Base-by-base conservation (phyloP, 495 filamentous ascomycete genomes). In the Podospora appendiculata region DNA sequence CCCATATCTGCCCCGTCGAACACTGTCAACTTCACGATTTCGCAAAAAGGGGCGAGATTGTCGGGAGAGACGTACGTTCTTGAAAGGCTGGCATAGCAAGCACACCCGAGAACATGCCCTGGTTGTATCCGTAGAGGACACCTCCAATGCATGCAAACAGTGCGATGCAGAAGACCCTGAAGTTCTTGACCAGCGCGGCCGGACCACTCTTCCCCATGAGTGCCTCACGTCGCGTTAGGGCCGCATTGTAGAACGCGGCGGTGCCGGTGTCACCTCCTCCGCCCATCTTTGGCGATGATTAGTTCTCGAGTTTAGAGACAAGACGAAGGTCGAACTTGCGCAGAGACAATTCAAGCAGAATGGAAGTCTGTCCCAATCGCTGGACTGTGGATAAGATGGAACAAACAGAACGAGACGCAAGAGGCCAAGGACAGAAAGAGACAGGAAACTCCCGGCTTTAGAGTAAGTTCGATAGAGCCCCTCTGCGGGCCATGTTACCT, bases 71-170 rank as follows among this genome's bases (percentile, higher is more conserved):
- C 71, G 47, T 57, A 75, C 73, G 75, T 38, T 67, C 57, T 45
- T 70, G 58, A 63, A 86, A 81, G 10, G 75, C 55, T 8, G 71
- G 71, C 82, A 86, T 86, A 46, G 79, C 76, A n/a, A 86, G 64
- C 11, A 86, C 77, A 51, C 85, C 84, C 35, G 79, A 80, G 72
- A 91, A 89, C 61, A 93, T 87, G 60, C 88, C 88, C 65, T 90
- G 87, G 64, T 88, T 87, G 70, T 88, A 87, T 12, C 85, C 74
- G 47, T 74, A 73, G n/a, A 76, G 52, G 14, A 80, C 71, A 47
- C 89, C 87, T 54, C 89, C 88, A 17, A 92, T 78, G 46, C 85
- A 89, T 25, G 88, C 88, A 64, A 91, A 90, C 62, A 80, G 72
- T 6, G 85, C 84, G 54, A 89, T 81, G 44, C 81, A 74, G 62